Conservation (phyloP, 2,329 filamentous ascomycete genomes). For the Neurospora sp. region DNA sequence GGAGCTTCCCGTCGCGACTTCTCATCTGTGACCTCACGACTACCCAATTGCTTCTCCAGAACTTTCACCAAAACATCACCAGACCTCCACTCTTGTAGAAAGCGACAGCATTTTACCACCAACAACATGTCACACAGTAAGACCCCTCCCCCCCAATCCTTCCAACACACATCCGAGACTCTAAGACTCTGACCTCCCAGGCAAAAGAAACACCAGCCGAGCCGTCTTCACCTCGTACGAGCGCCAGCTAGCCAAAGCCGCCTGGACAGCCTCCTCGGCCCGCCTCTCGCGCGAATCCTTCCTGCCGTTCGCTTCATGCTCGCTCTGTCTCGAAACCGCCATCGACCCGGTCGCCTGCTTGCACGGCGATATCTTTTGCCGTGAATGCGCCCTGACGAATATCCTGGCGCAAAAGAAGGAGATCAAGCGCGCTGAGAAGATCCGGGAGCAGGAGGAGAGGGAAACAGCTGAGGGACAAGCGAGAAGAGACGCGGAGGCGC, state of each 20-base stretch:
- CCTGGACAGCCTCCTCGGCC: slow-evolving; percentile 76
- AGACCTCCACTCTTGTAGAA: neutral
- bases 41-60: neutral
- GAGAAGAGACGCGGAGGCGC: slow-evolving; percentile 58
- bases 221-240: slow-evolving; percentile 93
- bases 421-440: slow-evolving; percentile 68
- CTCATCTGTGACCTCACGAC: neutral
- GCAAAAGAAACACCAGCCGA: slow-evolving; percentile 83
- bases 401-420: slow-evolving; percentile 88
- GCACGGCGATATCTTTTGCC: slow-evolving; percentile 84
- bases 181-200: slow-evolving; percentile 25
- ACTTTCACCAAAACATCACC: neutral
- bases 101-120: neutral
- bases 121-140: slow-evolving; percentile 36
- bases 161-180: neutral
- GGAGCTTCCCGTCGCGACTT: neutral
- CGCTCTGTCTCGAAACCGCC: slow-evolving; percentile 73
- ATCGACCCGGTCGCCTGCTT: slow-evolving; percentile 75
- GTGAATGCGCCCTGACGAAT: slow-evolving; percentile 85
- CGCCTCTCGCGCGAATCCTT: slow-evolving; percentile 85
- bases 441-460: slow-evolving; percentile 48
- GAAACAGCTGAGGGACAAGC: slow-evolving; percentile 52
- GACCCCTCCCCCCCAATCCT: slow-evolving; percentile 6
- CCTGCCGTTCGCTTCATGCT: slow-evolving; percentile 80
- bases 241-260: slow-evolving; percentile 66